phyloP scores from a whole-genome alignment of 1,284 basidiomycete species.

The Taiwanofungus camphoratus region DNA sequence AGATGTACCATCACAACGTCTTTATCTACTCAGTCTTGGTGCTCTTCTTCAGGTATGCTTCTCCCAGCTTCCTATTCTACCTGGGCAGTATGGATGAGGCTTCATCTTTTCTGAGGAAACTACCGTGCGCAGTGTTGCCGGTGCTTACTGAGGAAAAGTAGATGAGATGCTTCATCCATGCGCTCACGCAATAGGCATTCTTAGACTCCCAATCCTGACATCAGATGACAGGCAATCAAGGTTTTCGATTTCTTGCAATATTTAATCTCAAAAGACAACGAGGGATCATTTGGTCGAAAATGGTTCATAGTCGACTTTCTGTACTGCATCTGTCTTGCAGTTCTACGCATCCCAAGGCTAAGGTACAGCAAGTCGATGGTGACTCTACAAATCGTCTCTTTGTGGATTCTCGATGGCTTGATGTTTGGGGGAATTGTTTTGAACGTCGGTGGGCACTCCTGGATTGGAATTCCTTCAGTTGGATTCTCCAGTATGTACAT shows the following conservation, averaged over 20 bases:
- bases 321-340: constrained; percentile 54
- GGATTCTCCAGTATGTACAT: constrained; percentile 27
- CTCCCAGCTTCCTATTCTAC: background rate
- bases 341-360: constrained; percentile 74
- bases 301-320: constrained; percentile 68
- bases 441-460: constrained; percentile 17
- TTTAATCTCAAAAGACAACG: constrained; percentile 31
- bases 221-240: constrained; percentile 52
- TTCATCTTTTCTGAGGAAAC: too few relatives aligned
- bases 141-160: too few relatives aligned
- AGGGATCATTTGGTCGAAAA: constrained; percentile 43
- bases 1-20: constrained; percentile 41
- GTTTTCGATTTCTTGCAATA: constrained; percentile 53
- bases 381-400: constrained; percentile 47
- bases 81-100: too few relatives aligned
- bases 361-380: constrained; percentile 61
- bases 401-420: constrained; percentile 61
- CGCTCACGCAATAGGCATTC: background rate
- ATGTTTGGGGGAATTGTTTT: constrained; percentile 61
- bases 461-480: constrained; percentile 19
- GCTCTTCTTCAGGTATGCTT: constrained; percentile 38
- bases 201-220: constrained; percentile 1
- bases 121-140: too few relatives aligned
- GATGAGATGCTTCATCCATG: too few relatives aligned
- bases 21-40: constrained; percentile 41